phyloP scores from a whole-genome alignment of 1,284 basidiomycete species.

The Apiotrichum montevideense region DNA sequence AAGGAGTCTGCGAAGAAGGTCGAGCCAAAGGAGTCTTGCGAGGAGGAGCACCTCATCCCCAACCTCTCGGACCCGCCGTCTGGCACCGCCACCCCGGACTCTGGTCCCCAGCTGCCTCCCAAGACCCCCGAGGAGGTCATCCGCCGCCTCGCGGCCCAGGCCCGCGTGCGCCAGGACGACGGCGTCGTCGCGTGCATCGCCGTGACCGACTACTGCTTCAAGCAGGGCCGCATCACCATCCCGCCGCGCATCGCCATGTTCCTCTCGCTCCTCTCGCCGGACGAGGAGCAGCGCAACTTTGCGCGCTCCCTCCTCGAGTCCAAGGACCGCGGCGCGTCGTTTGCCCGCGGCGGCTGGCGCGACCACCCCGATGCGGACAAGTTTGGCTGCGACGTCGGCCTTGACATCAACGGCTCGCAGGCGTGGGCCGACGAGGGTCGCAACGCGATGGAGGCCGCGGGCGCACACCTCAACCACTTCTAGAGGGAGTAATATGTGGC shows the following conservation, averaged over 20 bases:
- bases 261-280: slow-evolving; percentile 21
- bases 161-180: slow-evolving; percentile 36
- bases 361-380: slow-evolving; percentile 29
- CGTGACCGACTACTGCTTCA: slow-evolving; percentile 66
- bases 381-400: slow-evolving; percentile 30
- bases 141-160: slow-evolving; percentile 1
- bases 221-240: slow-evolving; percentile 66
- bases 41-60: slow-evolving; percentile 14
- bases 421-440: slow-evolving; percentile 26
- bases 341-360: slow-evolving; percentile 41
- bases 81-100: slow-evolving; percentile 12
- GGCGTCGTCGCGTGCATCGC: slow-evolving; percentile 61
- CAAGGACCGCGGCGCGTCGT: slow-evolving; percentile 36
- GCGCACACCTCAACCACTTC: slow-evolving; percentile 20
- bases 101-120: neutral
- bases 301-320: slow-evolving; percentile 23
- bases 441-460: slow-evolving; percentile 28
- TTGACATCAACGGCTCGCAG: slow-evolving; percentile 18
- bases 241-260: slow-evolving; percentile 53
- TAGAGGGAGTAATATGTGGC: neutral
- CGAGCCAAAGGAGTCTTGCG: slow-evolving; percentile 1
- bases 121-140: slow-evolving; percentile 8
- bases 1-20: slow-evolving; percentile 18
- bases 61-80: slow-evolving; percentile 9
- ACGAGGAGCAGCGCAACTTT: slow-evolving; percentile 16